These are phyloP conservation scores for Vigna mungo DNA, from an alignment of 306 rosid genomes.

Conservation along the genomic window DNA sequence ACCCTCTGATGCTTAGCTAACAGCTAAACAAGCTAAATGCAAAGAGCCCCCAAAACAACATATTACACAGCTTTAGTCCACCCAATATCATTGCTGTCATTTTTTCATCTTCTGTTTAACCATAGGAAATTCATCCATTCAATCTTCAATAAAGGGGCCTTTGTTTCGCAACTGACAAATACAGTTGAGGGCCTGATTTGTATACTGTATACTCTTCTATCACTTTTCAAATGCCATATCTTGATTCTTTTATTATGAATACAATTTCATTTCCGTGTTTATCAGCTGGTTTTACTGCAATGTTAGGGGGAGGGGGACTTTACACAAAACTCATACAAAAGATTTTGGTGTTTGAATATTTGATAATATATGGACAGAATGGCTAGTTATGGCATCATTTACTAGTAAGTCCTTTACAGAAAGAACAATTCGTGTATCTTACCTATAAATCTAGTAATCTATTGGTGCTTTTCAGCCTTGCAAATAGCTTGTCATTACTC, in stretches of 20 bases:
- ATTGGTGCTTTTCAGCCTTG: neutral
- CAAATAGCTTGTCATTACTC: neutral
- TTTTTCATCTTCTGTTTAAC: neutral
- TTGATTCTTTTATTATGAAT: neutral
- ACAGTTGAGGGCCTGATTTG: neutral
- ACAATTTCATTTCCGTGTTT: neutral
- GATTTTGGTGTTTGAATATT: neutral
- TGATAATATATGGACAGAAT: neutral
- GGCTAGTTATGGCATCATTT: neutral
- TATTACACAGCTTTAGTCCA: neutral
- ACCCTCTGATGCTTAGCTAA: slow-evolving; percentile 62
- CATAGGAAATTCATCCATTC: slow-evolving; percentile 32
- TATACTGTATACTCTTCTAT: slow-evolving; percentile 33
- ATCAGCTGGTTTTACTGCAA: neutral
- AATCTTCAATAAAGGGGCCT: neutral
- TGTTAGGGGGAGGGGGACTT: neutral
- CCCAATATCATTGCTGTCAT: neutral
- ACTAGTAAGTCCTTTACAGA: neutral
- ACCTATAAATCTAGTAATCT: neutral
- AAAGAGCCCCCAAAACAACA: neutral
- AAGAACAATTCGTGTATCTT: neutral
- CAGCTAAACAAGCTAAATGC: too few species aligned
- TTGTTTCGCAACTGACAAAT: too few species aligned
- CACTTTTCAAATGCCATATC: slow-evolving; percentile 1
- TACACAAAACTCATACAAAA: neutral